Percentiles rank a stretch among this genome's conserved stretches.
Evolutionary conservation across 805 yeast species (phyloP).

Genomic region (Candida qinlingensis): DNA sequence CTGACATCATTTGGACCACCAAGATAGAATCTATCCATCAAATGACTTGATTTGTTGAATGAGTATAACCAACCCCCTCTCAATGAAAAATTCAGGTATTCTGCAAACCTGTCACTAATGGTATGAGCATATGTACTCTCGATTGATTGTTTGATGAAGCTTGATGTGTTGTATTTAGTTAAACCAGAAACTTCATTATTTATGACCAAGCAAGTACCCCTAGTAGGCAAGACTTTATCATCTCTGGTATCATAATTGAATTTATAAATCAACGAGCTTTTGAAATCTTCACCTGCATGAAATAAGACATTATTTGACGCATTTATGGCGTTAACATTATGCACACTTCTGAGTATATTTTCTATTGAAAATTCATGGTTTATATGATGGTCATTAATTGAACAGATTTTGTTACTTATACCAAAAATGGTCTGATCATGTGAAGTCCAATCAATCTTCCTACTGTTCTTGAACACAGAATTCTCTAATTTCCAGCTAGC

Average conservation of each 20-base stretch:
- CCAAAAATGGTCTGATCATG: constrained; percentile 51
- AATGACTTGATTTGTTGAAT: constrained; percentile 36
- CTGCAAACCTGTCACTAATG: constrained; percentile 25
- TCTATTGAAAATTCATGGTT: constrained; percentile 49
- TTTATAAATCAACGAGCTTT: constrained; percentile 44
- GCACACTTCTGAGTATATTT: constrained; percentile 37
- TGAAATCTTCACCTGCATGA: constrained; percentile 58
- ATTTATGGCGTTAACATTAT: constrained; percentile 32
- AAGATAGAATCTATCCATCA: constrained; percentile 75
- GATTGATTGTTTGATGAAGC: constrained; percentile 32
- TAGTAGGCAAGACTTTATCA: constrained; percentile 35
- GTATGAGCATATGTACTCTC: constrained; percentile 30
- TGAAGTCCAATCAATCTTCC: constrained; percentile 47
- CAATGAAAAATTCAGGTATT: constrained; percentile 42
- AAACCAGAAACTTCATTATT: constrained; percentile 41
- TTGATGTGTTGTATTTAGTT: constrained; percentile 15
- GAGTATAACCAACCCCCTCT: constrained; percentile 54
- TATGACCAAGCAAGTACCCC: constrained; percentile 36
- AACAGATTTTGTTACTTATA: constrained; percentile 29
- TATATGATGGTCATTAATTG: constrained; percentile 8
- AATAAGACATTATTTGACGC: constrained; percentile 54
- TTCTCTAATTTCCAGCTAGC: constrained; percentile 50
- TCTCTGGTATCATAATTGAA: constrained; percentile 38
- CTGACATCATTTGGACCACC: constrained; percentile 76
- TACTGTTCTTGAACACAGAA: constrained; percentile 43